Conservation (phyloP, 345 rosid species). For the Reutealis trisperma region DNA sequence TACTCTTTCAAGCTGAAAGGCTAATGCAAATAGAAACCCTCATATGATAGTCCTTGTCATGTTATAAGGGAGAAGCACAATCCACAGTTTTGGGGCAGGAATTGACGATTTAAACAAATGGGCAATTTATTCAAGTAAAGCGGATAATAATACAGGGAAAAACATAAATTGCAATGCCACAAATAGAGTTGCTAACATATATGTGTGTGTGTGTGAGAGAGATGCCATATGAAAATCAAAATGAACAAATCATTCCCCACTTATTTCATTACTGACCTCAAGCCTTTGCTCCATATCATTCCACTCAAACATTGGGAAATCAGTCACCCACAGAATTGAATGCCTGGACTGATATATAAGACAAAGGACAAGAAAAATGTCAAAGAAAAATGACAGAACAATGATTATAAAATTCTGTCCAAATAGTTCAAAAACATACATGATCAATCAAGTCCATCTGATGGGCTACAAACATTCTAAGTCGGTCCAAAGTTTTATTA, state of each 20-base stretch:
- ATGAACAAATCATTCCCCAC: neutral
- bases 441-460: constrained; percentile 73
- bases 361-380: constrained; percentile 5
- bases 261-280: constrained; percentile 59
- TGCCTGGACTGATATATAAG: constrained; percentile 62
- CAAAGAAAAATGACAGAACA: neutral
- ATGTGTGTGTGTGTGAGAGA: too few relatives aligned
- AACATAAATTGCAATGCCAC: neutral
- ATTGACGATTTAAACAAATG: neutral
- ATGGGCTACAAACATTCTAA: constrained; percentile 68
- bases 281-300: constrained; percentile 79
- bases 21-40: neutral
- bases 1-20: neutral
- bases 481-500: constrained; percentile 74
- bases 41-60: neutral
- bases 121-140: neutral
- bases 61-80: neutral
- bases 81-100: neutral
- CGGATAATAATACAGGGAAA: neutral
- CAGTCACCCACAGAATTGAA: constrained; percentile 94
- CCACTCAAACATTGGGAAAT: constrained; percentile 99
- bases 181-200: neutral
- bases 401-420: constrained; percentile 12
- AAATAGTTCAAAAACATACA: constrained; percentile 46
- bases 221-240: neutral